Base-by-base conservation (phyloP, 805 yeast genomes). In the Suhomyces sp. region DNA sequence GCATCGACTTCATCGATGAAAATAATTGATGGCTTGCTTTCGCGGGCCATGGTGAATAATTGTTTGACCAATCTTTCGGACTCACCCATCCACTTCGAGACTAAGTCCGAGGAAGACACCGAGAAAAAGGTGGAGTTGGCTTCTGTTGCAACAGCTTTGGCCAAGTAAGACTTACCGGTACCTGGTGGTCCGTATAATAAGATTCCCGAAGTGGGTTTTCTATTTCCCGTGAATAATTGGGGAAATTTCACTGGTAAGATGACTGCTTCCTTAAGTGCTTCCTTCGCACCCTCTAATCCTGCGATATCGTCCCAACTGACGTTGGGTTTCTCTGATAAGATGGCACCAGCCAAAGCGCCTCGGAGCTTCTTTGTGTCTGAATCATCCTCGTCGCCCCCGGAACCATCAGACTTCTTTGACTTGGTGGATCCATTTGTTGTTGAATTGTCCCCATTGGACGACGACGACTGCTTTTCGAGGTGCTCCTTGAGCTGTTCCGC, bases 21-120 rank as follows among this genome's bases (percentile, higher is more conserved):
- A 33, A 93, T 93, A 48, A 93, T 95, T 0, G 95, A 80, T 1
- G 98, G 98, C 54, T 87, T 90, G 55, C 83, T 85, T 59, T 93
- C 98, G 46, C 98, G 74, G 4, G 98, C 98, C 95, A 91, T 87
- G 21, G 83, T 76, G 63, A 93, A 93, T 44, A 93, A 72, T 56
- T 93, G 97, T 60, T 91, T 93, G 18, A 93, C 98, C 38, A 93
- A 76, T 61, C 98, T 79, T 62, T 93, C 98, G 17, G 95, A 82
- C 60, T 93, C 98, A 51, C 98, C 98, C 97, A 91, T 91, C 98
- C 98, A 93, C 61, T 93, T 93, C 47, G 95, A 83, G 3, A 93
- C 98, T 51, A 93, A 74, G 60, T 93, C 98, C 10, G 95, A 85
- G 0, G 96, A 88, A n/a, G 95, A 83, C 1, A 93, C 95, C 2